phyloP scores from a whole-genome alignment of 2,329 filamentous ascomycete species.

The Monosporascus sp. region DNA sequence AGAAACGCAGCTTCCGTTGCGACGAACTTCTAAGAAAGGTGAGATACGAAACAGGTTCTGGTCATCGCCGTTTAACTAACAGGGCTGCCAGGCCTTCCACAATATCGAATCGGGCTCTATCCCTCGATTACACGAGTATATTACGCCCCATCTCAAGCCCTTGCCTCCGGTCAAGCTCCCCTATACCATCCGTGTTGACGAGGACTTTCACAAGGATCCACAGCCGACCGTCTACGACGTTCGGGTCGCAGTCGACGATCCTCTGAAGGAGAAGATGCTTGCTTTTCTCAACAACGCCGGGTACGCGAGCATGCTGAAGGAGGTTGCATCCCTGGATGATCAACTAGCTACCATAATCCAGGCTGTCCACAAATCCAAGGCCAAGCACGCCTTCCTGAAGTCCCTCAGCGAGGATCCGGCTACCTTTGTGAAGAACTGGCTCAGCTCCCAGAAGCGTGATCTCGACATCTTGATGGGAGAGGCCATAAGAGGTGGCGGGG shows the following conservation, averaged over 20 bases:
- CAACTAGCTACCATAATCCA: slow-evolving; percentile 80
- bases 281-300: slow-evolving; percentile 63
- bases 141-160: slow-evolving; percentile 71
- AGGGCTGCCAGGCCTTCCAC: slow-evolving; percentile 53
- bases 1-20: slow-evolving; percentile 87
- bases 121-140: slow-evolving; percentile 75
- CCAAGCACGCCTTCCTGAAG: slow-evolving; percentile 83
- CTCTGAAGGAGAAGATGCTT: slow-evolving; percentile 62
- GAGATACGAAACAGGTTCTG: slow-evolving; percentile 25
- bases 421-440: slow-evolving; percentile 79
- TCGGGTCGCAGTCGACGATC: slow-evolving; percentile 77
- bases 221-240: slow-evolving; percentile 86
- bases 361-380: slow-evolving; percentile 76
- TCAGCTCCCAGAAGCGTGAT: slow-evolving; percentile 86
- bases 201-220: slow-evolving; percentile 70
- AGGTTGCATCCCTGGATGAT: slow-evolving; percentile 74
- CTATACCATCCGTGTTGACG: slow-evolving; percentile 92
- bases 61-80: slow-evolving; percentile 17
- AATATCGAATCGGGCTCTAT: slow-evolving; percentile 72
- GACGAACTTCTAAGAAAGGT: slow-evolving; percentile 78
- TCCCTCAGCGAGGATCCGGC: slow-evolving; percentile 76
- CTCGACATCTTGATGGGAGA: slow-evolving; percentile 85
- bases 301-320: slow-evolving; percentile 67
- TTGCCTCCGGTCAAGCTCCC: slow-evolving; percentile 76
- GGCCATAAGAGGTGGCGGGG: slow-evolving; percentile 57